Evolutionary conservation across 225 moss, liverwort and hornwort species (phyloP).

Genomic region (Pseudoscleropodium purum): DNA sequence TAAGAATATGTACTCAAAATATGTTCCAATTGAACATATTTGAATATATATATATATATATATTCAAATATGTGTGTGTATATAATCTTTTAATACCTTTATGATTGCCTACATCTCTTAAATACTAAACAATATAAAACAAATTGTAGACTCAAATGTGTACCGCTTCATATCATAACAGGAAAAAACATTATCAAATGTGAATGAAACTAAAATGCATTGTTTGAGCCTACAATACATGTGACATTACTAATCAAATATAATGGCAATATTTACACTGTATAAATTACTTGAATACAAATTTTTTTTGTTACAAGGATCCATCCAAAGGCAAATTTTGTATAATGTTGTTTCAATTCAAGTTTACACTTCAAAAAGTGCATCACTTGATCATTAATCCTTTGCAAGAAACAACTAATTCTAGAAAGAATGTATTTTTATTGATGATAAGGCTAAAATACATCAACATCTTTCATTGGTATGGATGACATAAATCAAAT

Average conservation of each 20-base stretch:
- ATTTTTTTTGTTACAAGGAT: rapidly evolving
- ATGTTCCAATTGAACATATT: no score
- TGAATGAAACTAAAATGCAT: neutral
- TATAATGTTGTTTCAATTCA: neutral
- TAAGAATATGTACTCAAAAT: no score
- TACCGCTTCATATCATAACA: neutral
- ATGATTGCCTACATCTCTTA: no score
- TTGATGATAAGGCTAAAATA: neutral
- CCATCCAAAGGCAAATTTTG: neutral
- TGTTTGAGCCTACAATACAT: neutral
- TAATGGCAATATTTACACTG: neutral
- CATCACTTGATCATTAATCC: neutral
- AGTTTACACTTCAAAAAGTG: neutral
- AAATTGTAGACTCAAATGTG: neutral
- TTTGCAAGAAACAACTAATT: neutral
- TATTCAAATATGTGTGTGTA: no score
- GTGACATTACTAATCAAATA: neutral
- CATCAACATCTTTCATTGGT: neutral
- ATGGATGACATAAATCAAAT: neutral
- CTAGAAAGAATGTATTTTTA: neutral
- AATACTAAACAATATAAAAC: no score
- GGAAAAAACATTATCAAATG: no score
- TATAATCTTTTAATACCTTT: no score
- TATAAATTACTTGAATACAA: neutral
- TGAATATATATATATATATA: no score